A percentile compares a stretch with the other conserved stretches of the same genome.
phyloP scores from a whole-genome alignment of 352 stramenopile genomes.

The Globisporangium cylindrosporum region DNA sequence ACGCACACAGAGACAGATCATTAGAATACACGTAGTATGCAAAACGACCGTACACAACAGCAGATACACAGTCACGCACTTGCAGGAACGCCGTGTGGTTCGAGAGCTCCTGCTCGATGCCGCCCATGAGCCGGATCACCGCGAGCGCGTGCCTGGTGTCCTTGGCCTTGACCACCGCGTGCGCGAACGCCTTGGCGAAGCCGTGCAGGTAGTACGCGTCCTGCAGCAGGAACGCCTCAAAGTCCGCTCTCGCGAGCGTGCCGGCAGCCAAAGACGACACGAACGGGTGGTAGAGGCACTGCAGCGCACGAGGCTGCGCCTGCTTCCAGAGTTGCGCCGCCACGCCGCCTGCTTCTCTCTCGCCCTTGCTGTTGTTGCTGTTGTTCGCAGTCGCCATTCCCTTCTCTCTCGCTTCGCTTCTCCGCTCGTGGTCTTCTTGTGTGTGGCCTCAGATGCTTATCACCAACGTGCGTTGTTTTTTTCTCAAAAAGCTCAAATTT shows the following conservation, averaged over 20 bases:
- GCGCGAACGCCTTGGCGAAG: conserved; percentile 51
- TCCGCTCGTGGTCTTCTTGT: not conserved
- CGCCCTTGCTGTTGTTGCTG: not conserved
- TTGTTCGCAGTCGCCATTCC: conserved; percentile 1
- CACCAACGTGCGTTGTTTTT: not conserved
- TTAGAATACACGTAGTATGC: not conserved
- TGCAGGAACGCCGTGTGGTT: conserved; percentile 46
- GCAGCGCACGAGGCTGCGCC: conserved; percentile 25
- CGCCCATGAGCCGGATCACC: conserved; percentile 41
- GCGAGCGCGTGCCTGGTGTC: conserved; percentile 30
- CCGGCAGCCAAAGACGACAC: conserved; percentile 34
- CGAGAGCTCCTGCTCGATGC: conserved; percentile 44
- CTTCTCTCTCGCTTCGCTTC: not conserved
- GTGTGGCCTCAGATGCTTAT: not conserved
- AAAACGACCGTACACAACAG: not conserved
- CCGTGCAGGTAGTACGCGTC: conserved; percentile 54
- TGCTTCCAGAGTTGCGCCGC: conserved; percentile 33
- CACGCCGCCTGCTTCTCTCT: conserved; percentile 6
- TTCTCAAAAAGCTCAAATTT: not conserved
- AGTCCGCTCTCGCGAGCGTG: conserved; percentile 27
- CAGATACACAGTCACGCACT: conserved; percentile 9
- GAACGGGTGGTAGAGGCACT: conserved; percentile 58
- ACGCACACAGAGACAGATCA: not conserved
- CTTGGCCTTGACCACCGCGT: conserved; percentile 39
- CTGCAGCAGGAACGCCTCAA: conserved; percentile 51